Evolutionary conservation across 2,329 filamentous ascomycete species (phyloP).

Genomic region (Phialophora chinensis): DNA sequence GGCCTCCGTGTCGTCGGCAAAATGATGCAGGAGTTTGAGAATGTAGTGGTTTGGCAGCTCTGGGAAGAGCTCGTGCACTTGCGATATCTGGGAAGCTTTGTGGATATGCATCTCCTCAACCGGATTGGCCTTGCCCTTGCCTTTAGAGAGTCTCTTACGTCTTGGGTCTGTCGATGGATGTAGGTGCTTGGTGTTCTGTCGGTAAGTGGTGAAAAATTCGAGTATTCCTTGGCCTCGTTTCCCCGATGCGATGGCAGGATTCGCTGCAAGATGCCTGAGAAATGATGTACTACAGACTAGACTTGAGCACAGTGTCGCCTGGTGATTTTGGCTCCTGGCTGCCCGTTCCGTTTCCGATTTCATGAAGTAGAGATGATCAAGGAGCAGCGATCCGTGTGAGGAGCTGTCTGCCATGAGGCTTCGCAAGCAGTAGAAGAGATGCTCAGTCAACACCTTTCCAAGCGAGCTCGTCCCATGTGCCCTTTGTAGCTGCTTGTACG

Average conservation of each 20-base stretch:
- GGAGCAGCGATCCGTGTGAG: conserved; percentile 74
- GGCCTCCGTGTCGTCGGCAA: conserved; percentile 75
- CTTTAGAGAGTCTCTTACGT: conserved; percentile 49
- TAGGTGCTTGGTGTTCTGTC: conserved; percentile 46
- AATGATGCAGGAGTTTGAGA: conserved; percentile 77
- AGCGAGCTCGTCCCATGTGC: conserved; percentile 54
- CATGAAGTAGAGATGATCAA: conserved; percentile 82
- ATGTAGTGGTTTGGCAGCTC: conserved; percentile 84
- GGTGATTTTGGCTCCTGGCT: conserved; percentile 47
- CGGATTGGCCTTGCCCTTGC: conserved; percentile 48
- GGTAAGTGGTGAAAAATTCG: conserved; percentile 48
- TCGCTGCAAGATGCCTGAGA: conserved; percentile 54
- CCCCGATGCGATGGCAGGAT: conserved; percentile 44
- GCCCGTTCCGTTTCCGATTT: conserved; percentile 73
- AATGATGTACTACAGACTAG: conserved; percentile 81
- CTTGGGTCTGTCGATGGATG: conserved; percentile 50
- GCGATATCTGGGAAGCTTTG: conserved; percentile 80
- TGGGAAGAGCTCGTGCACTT: conserved; percentile 93
- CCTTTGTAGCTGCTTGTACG: conserved; percentile 58
- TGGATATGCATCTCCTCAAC: conserved; percentile 71
- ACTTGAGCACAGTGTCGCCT: conserved; percentile 74
- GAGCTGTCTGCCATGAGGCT: conserved; percentile 70
- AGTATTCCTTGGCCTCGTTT: conserved; percentile 52
- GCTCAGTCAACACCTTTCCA: conserved; percentile 71
- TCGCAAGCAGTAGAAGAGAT: conserved; percentile 75